phyloP scores from a whole-genome alignment of 768 basidiomycete genomes.

The Suillus ampliporus region DNA sequence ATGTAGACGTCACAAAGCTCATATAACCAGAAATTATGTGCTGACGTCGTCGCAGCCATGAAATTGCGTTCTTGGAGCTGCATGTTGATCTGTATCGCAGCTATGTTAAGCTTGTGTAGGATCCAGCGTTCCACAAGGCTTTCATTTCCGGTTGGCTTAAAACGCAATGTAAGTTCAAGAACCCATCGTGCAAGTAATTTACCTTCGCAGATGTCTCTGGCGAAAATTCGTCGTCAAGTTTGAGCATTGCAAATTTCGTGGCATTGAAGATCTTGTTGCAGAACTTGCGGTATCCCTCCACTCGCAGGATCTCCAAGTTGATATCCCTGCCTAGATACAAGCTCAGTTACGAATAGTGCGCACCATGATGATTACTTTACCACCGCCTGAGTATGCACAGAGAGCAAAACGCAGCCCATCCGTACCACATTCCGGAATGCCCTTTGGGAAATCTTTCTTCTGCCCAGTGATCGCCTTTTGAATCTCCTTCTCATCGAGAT shows the following conservation, averaged over 20 bases:
- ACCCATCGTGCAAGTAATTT: conserved; percentile 17
- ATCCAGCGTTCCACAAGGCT: conserved; percentile 95
- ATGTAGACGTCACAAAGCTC: conserved; percentile 99
- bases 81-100: conserved; percentile 77
- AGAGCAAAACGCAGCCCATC: conserved; percentile 95
- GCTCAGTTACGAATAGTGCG: neutral
- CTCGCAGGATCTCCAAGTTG: conserved; percentile 93
- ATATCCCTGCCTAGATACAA: conserved; percentile 82
- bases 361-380: conserved; percentile 42
- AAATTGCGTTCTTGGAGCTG: conserved; percentile 85
- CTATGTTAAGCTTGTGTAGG: conserved; percentile 88
- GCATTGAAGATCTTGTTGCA: conserved; percentile 99
- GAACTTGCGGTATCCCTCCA: conserved; percentile 99
- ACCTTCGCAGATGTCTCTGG: conserved; percentile 77
- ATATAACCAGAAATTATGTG: conserved; percentile 96
- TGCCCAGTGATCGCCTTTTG: conserved; percentile 90
- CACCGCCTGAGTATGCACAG: conserved; percentile 92
- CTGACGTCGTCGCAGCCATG: conserved; percentile 85
- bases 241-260: conserved; percentile 99
- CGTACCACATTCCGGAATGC: conserved; percentile 98
- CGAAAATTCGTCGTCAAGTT: conserved; percentile 84
- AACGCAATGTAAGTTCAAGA: conserved; percentile 7
- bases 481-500: conserved; percentile 93
- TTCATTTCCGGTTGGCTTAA: conserved; percentile 86
- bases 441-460: conserved; percentile 99